phyloP scores from a whole-genome alignment of 2,329 filamentous ascomycete genomes.

The Phyllosticta citrichinensis region DNA sequence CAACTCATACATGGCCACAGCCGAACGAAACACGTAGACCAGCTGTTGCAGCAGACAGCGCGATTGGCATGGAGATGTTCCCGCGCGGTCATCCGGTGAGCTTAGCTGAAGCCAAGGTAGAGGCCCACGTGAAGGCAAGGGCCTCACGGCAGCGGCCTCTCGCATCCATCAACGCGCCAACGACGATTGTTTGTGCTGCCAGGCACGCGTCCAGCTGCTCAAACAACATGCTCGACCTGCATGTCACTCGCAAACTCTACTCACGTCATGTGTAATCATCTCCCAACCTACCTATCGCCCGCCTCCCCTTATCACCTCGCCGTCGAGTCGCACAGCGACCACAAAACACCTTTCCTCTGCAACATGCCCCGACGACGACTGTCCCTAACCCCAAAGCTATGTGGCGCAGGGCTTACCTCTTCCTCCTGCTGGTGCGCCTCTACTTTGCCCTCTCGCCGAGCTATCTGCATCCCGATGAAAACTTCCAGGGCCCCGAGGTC shows the following conservation, averaged over 20 bases:
- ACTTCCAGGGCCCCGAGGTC: conserved; percentile 96
- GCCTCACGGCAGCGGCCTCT: not conserved
- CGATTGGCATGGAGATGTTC: too few relatives aligned
- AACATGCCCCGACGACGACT: not conserved
- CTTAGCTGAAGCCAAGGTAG: not conserved
- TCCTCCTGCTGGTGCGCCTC: conserved; percentile 75
- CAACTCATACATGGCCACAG: too few relatives aligned
- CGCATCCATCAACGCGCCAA: not conserved
- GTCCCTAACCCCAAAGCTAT: conserved; percentile 39
- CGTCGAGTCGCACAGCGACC: not conserved
- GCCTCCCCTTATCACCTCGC: not conserved
- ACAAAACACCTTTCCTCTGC: not conserved
- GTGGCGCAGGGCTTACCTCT: conserved; percentile 85
- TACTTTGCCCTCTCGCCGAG: conserved; percentile 92
- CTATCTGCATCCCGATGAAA: conserved; percentile 97
- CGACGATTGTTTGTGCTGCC: not conserved
- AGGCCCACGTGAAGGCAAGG: not conserved
- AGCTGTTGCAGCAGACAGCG: too few relatives aligned
- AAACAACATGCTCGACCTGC: not conserved
- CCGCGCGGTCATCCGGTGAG: not conserved
- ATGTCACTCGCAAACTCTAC: not conserved
- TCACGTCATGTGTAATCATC: not conserved
- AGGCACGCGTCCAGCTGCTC: not conserved
- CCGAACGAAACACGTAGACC: too few relatives aligned
- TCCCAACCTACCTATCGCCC: not conserved